Evolutionary conservation across 345 rosid genomes (phyloP).

Genomic region (Syzygium oleosum): DNA sequence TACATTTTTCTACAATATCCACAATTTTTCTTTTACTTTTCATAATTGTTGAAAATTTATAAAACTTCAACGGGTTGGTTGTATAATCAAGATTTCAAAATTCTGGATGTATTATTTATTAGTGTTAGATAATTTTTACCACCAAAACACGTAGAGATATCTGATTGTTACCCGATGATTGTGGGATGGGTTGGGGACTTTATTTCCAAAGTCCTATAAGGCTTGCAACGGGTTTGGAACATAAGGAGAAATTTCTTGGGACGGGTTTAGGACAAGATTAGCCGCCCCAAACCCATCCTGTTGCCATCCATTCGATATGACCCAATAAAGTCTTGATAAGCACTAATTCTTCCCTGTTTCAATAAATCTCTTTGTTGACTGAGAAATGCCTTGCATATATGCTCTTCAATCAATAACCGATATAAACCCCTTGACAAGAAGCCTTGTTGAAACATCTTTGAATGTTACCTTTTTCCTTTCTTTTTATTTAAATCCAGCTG

Average conservation of each 20-base stretch:
- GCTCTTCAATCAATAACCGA: neutral
- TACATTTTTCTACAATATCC: neutral
- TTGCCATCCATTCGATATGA: neutral
- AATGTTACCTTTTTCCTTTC: neutral
- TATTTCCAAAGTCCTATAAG: neutral
- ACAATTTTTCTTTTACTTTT: neutral
- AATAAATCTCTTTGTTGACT: neutral
- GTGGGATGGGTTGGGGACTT: neutral
- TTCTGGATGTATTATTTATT: neutral
- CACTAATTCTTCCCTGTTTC: neutral
- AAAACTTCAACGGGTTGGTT: neutral
- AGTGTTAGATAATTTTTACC: neutral
- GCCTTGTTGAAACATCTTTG: neutral
- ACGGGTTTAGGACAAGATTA: neutral
- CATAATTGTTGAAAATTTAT: neutral
- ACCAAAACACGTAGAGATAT: neutral
- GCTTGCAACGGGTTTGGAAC: neutral
- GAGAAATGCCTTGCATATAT: neutral
- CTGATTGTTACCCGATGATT: neutral
- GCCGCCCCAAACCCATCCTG: neutral
- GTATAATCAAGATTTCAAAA: neutral
- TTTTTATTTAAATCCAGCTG: neutral
- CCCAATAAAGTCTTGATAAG: neutral
- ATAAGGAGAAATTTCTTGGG: neutral
- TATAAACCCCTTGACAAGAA: neutral